Conservation (phyloP, 768 basidiomycete species). For the Pleurotus platypus region DNA sequence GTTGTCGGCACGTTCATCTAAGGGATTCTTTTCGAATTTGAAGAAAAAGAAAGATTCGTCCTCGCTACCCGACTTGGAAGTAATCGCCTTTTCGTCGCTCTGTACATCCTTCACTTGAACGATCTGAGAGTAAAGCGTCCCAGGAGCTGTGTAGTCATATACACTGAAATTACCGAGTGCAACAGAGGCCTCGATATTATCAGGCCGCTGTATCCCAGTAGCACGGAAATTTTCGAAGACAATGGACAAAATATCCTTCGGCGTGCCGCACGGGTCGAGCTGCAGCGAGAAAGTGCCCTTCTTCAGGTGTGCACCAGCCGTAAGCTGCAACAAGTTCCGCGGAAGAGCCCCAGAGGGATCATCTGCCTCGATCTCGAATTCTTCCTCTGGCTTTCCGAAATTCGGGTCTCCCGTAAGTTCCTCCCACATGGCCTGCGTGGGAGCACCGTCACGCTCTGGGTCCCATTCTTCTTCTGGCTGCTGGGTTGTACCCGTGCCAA, state of each 20-base stretch:
- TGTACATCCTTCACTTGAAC: slow-evolving; percentile 59
- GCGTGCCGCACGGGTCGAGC: slow-evolving; percentile 60
- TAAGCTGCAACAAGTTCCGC: slow-evolving; percentile 75
- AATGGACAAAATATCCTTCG: slow-evolving; percentile 76
- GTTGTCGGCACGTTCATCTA: slow-evolving; percentile 89
- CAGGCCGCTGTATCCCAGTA: slow-evolving; percentile 77
- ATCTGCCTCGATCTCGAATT: slow-evolving; percentile 81
- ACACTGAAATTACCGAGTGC: slow-evolving; percentile 85
- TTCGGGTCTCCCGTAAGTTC: slow-evolving; percentile 45
- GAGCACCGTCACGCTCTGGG: slow-evolving; percentile 5
- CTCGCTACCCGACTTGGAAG: slow-evolving; percentile 4
- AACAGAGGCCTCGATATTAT: slow-evolving; percentile 82
- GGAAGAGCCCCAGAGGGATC: slow-evolving; percentile 67
- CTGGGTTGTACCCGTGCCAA: slow-evolving; percentile 51
- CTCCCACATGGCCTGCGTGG: slow-evolving; percentile 12
- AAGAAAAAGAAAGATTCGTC: slow-evolving; percentile 74
- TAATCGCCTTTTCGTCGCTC: neutral
- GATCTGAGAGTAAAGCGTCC: slow-evolving; percentile 84
- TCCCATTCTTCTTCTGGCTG: slow-evolving; percentile 3
- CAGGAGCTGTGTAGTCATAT: slow-evolving; percentile 83
- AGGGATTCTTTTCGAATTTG: slow-evolving; percentile 88
- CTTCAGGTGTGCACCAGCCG: slow-evolving; percentile 73
- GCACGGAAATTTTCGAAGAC: slow-evolving; percentile 87
- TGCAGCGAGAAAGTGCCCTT: slow-evolving; percentile 86
- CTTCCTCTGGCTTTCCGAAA: slow-evolving; percentile 74